A percentile compares a stretch with the other conserved stretches of the same genome.
Conservation (phyloP, 371 early-diverging fungal genomes). For the Mucor racemosus region DNA sequence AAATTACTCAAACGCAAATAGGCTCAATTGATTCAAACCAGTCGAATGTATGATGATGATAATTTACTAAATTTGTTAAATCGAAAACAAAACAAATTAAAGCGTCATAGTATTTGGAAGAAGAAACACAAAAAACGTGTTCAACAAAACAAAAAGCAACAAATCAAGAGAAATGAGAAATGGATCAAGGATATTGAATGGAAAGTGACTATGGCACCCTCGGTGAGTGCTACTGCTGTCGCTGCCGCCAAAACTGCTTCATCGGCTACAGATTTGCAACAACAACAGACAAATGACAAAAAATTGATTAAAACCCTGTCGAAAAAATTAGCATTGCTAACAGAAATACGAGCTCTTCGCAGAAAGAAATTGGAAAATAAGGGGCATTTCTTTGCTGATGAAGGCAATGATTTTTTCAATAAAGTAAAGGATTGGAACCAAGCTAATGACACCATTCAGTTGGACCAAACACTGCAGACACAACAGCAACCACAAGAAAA, state of each 20-base stretch:
- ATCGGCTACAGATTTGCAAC: background rate
- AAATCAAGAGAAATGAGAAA: constrained; percentile 5
- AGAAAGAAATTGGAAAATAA: constrained; percentile 26
- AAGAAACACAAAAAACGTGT: constrained; percentile 18
- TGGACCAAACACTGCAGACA: constrained; percentile 22
- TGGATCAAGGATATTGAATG: constrained; percentile 24
- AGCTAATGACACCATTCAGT: constrained; percentile 14
- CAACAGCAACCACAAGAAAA: constrained; percentile 22
- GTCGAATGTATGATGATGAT: constrained; percentile 8
- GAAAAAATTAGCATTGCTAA: constrained; percentile 14
- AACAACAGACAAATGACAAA: background rate
- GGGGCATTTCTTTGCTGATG: constrained; percentile 58
- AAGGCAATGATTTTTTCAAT: constrained; percentile 52
- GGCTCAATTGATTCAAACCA: constrained; percentile 26
- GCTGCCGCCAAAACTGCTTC: background rate
- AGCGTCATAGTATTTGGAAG: constrained; percentile 23
- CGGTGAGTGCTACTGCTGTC: background rate
- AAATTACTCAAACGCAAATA: background rate
- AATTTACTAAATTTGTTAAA: constrained; percentile 2
- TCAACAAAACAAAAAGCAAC: constrained; percentile 1
- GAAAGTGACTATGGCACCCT: constrained; percentile 15
- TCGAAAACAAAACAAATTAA: constrained; percentile 20
- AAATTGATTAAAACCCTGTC: constrained; percentile 17
- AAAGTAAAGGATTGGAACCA: constrained; percentile 41
- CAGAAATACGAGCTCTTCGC: constrained; percentile 15